Conservation (phyloP, 441 rosid genomes). For the Pelargonium cotyledonis region DNA sequence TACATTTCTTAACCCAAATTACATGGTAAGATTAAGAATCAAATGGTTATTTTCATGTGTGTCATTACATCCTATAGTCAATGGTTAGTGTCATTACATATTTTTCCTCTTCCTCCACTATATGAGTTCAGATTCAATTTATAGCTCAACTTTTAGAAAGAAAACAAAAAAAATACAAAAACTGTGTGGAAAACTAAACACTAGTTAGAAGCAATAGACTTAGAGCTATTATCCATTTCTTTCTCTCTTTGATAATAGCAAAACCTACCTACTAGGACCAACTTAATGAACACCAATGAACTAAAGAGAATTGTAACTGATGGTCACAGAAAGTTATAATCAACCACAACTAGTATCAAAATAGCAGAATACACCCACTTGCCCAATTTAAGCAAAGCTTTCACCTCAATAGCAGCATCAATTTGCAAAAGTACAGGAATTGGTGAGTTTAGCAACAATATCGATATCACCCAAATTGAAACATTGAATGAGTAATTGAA, state of each 20-base stretch:
- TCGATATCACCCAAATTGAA: too few species aligned
- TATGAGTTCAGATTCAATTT: background rate
- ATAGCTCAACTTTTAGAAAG: background rate
- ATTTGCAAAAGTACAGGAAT: constrained; percentile 74
- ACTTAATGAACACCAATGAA: background rate
- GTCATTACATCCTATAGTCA: background rate
- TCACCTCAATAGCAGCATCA: constrained; percentile 83
- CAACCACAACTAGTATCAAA: constrained; percentile 1
- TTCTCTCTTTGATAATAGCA: background rate
- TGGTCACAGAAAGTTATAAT: constrained; percentile 1
- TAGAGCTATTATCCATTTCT: background rate
- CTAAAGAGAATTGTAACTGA: background rate
- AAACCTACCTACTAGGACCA: background rate
- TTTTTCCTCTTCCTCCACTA: background rate
- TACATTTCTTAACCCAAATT: background rate
- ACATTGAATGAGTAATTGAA: too few species aligned
- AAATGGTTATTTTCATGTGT: background rate
- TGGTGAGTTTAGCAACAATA: too few species aligned
- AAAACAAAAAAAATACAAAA: constrained; percentile 25
- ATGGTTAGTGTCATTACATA: background rate
- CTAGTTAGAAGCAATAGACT: background rate
- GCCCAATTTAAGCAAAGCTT: constrained; percentile 20
- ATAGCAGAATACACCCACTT: constrained; percentile 4
- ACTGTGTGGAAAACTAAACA: constrained; percentile 47
- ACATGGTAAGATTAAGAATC: background rate